Percentiles rank a stretch among this genome's conserved stretches.
These are phyloP conservation scores for Neurospora africana DNA, from an alignment of 495 filamentous ascomycete species.

Conservation along the genomic window DNA sequence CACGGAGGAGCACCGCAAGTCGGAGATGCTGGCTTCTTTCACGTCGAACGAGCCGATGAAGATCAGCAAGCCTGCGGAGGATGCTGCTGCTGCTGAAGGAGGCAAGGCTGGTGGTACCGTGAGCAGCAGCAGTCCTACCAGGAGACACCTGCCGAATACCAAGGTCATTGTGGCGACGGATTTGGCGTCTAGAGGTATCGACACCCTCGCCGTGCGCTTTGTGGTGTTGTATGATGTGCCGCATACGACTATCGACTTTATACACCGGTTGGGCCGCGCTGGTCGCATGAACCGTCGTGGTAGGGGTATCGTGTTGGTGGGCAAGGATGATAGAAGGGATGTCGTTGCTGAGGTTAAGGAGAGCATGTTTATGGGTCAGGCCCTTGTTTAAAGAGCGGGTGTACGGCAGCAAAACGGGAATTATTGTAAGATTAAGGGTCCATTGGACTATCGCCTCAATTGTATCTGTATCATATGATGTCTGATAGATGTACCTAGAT, in stretches of 20 bases:
- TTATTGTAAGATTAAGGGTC: neutral
- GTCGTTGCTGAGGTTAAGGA: conserved; percentile 87
- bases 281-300: conserved; percentile 90
- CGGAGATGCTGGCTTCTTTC: conserved; percentile 66
- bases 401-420: neutral
- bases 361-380: conserved; percentile 86
- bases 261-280: conserved; percentile 83
- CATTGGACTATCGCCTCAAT: neutral
- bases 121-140: neutral
- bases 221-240: conserved; percentile 93
- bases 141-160: conserved; percentile 45
- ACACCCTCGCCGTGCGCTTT: conserved; percentile 83
- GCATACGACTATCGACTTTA: conserved; percentile 92
- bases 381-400: conserved; percentile 51
- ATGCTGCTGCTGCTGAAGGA: conserved; percentile 5
- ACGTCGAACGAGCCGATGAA: conserved; percentile 44
- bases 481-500: neutral
- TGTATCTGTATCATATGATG: neutral
- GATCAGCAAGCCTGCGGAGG: conserved; percentile 12
- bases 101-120: conserved; percentile 10
- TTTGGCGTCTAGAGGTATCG: conserved; percentile 82
- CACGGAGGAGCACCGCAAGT: conserved; percentile 57
- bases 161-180: conserved; percentile 93
- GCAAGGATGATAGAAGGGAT: conserved; percentile 79
- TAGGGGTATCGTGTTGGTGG: conserved; percentile 79